Base-by-base conservation (phyloP, 371 early-diverging fungal species). In the Chytridium lagenaria region DNA sequence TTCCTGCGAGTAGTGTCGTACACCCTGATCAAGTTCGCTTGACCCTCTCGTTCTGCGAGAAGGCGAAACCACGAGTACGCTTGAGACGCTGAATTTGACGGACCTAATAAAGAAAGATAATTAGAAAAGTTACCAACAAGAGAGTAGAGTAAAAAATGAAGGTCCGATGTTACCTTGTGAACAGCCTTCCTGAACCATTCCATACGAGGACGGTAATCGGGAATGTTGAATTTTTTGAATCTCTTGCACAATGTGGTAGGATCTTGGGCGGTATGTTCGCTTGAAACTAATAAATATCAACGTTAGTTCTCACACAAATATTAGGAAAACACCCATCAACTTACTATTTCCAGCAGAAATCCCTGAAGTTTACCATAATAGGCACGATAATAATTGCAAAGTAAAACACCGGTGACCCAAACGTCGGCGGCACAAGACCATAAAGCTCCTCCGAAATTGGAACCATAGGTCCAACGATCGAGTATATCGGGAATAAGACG, bases 121-220 rank as follows among this genome's bases (percentile, higher is more conserved):
- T 7, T 3, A 10, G 16, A 22, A 3, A 51, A 28, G 26, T 36
- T 69, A 2, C 2, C 7, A 61, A 61, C 3, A 16, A 34, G 51
- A 10, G 2, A 5, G 23, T 2, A 19, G 26, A 10, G 3, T 33
- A 10, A 61, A 23, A 34, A 10, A 55, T 19, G 7, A 55, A 15
- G 16, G 26, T 55, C 44, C 19, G 2, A 5, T 2, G 51, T 23
- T 55, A 80, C 79, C 86, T 96, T 97, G 87, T 95, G 93, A n/a
- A 98, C 97, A 1, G 98, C 98, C 82, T 96, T 95, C 76, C 94
- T 88, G 90, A 98, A 97, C 71, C 96, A 88, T 79, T 98, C 97
- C 94, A 93, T 93, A 30, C 97, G 87, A 44, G 98, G 98, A 49
- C 97, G 88, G 80, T 98, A 96, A 77, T 97, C 98, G 23, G 97